A percentile compares a stretch with the other conserved stretches of the same genome.
Evolutionary conservation across 1,284 basidiomycete species (phyloP).

Genomic region (Leccinum idahoense): DNA sequence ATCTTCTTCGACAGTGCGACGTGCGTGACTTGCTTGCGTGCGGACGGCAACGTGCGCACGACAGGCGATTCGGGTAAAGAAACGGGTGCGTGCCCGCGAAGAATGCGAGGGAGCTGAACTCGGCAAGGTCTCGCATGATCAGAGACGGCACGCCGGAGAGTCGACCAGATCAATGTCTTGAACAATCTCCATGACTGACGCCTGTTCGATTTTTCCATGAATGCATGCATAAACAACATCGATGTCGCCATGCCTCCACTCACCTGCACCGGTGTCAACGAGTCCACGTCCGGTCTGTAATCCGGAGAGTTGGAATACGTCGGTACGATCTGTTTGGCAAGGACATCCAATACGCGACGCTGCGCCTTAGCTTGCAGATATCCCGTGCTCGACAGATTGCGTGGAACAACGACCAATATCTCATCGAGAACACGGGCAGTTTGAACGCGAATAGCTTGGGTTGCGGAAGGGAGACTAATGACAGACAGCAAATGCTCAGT

Average conservation of each 20-base stretch:
- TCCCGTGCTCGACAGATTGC: constrained; percentile 57
- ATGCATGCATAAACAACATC: not conserved
- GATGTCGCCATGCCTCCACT: constrained; percentile 6
- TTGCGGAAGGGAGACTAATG: constrained; percentile 60
- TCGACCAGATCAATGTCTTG: constrained; percentile 61
- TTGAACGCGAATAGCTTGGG: constrained; percentile 80
- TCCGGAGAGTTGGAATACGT: constrained; percentile 82
- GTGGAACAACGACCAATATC: constrained; percentile 67
- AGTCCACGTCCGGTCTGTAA: constrained; percentile 83
- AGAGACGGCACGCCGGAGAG: constrained; percentile 59
- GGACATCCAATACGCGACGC: constrained; percentile 74
- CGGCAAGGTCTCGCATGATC: constrained; percentile 78
- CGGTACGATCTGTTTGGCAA: constrained; percentile 75
- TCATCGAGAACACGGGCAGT: constrained; percentile 84
- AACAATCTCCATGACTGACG: constrained; percentile 67
- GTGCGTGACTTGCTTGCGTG: constrained; percentile 73
- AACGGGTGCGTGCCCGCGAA: constrained; percentile 42
- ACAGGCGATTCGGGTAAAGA: too few relatives aligned
- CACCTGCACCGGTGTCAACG: constrained; percentile 80
- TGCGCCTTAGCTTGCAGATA: constrained; percentile 72
- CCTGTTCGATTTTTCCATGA: constrained; percentile 32
- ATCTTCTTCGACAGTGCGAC: constrained; percentile 81
- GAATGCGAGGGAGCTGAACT: constrained; percentile 83
- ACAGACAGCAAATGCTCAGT: constrained; percentile 77
- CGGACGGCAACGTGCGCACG: constrained; percentile 10